Evolutionary conservation across 176 grass and related monocot genomes (phyloP), one percentile per base, ranked within the genome.

Genomic region (Melocanna baccifera): DNA sequence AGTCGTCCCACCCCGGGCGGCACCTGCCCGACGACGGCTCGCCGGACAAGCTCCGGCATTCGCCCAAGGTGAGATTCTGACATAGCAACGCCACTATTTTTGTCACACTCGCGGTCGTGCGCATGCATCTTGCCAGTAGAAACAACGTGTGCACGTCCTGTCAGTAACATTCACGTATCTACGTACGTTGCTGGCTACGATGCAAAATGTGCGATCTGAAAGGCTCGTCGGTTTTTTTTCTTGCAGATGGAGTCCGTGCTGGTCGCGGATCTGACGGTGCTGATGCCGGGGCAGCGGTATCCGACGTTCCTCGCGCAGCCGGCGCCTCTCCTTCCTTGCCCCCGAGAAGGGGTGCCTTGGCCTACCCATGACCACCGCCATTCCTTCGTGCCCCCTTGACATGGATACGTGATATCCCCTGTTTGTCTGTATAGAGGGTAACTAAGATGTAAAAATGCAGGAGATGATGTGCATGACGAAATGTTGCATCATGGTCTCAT

Each of bases 221-320:
- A 4, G 6, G 10, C 13, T 48, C 56, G 56, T 59, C 34, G 43
- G 11, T 71, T 32, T 69, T 26, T 42, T 15, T 14, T 2, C 26
- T 67, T 66, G 61, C 89, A 95, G 93, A 71, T 86, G 61, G 87
- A 90, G 41, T 42, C 73, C 4, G 34, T 79, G 30, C 64, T 39
- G 80, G 43, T 63, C 7, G 39, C 79, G 39, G 85, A 94, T 36
- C 80, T 94, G 85, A 90, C 93, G 63, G 97, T 99, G 88, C 62
- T 99, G 62, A 96, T 99, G 97, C 97, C 97, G 65, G 97, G 97
- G 43, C 93, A 99, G 52, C 65, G 75, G 69, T 99, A 91, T 62
- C 97, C 97, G 56, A 99, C 93, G 39, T 99, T 87, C 81, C 87
- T 99, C 18, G 97, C 97, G 26, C 93, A 89, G 79, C 97, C 97